phyloP scores from a whole-genome alignment of 768 basidiomycete species.

The Mrakia gelida region DNA sequence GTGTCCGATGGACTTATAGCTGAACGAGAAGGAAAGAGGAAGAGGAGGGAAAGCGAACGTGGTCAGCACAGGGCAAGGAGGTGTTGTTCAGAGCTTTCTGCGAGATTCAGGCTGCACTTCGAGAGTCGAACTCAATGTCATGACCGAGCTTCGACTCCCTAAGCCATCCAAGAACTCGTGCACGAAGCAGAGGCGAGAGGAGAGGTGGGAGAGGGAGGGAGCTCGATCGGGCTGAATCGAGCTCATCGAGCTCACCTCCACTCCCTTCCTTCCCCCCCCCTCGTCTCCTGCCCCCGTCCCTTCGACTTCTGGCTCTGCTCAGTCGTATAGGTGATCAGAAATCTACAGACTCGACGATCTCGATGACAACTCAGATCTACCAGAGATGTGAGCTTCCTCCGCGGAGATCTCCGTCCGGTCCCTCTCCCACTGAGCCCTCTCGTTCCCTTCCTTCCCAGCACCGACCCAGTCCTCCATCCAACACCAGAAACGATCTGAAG shows the following conservation, averaged over 20 bases:
- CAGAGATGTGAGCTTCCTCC: too few relatives aligned
- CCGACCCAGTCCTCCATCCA: background rate
- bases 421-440: background rate
- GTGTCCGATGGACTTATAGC: conserved; percentile 23
- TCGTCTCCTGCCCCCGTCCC: too few relatives aligned
- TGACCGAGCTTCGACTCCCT: background rate
- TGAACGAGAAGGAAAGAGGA: background rate
- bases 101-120: background rate
- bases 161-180: background rate
- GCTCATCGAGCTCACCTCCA: background rate
- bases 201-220: background rate
- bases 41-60: background rate
- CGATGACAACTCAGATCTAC: too few relatives aligned
- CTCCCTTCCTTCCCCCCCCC: background rate
- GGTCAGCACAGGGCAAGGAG: background rate
- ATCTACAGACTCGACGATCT: too few relatives aligned
- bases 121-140: too few relatives aligned
- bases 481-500: background rate
- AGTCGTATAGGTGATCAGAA: too few relatives aligned
- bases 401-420: background rate
- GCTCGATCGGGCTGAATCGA: background rate
- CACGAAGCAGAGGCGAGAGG: too few relatives aligned
- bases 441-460: background rate
- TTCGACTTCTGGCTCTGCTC: too few relatives aligned
- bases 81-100: too few relatives aligned